These are phyloP conservation scores for Apocynum venetum DNA, from an alignment of 257 asterid genomes.

Conservation along the genomic window DNA sequence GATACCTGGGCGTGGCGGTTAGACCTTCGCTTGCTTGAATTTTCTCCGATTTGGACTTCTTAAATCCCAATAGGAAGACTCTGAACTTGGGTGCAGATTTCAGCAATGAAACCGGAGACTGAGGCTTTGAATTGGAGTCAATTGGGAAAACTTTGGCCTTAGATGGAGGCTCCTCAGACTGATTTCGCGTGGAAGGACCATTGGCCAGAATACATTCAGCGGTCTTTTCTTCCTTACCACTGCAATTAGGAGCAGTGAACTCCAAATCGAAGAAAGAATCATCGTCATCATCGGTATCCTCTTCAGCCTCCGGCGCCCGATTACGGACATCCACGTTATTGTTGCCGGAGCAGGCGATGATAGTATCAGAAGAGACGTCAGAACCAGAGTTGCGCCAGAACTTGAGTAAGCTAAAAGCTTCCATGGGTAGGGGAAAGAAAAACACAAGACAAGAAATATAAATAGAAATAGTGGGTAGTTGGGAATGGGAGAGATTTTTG, in stretches of 20 bases:
- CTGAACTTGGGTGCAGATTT: constrained; percentile 60
- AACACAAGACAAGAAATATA: background rate
- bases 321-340: constrained; percentile 20
- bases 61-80: constrained; percentile 46
- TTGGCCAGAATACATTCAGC: background rate
- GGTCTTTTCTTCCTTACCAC: constrained; percentile 6
- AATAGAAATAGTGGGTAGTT: background rate
- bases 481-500: background rate
- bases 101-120: constrained; percentile 48
- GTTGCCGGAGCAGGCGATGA: constrained; percentile 16
- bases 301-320: constrained; percentile 27
- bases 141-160: constrained; percentile 19
- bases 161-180: background rate
- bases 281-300: constrained; percentile 42
- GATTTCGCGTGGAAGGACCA: background rate
- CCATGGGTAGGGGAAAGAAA: constrained; percentile 24
- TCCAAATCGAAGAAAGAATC: constrained; percentile 81
- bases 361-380: constrained; percentile 34
- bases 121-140: constrained; percentile 29
- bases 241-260: constrained; percentile 35
- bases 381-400: constrained; percentile 51
- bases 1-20: constrained; percentile 14
- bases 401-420: constrained; percentile 44
- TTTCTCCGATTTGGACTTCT: constrained; percentile 43
- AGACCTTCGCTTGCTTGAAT: constrained; percentile 17